Evolutionary conservation across 306 rosid genomes (phyloP).

Genomic region (Ceratonia siliqua): DNA sequence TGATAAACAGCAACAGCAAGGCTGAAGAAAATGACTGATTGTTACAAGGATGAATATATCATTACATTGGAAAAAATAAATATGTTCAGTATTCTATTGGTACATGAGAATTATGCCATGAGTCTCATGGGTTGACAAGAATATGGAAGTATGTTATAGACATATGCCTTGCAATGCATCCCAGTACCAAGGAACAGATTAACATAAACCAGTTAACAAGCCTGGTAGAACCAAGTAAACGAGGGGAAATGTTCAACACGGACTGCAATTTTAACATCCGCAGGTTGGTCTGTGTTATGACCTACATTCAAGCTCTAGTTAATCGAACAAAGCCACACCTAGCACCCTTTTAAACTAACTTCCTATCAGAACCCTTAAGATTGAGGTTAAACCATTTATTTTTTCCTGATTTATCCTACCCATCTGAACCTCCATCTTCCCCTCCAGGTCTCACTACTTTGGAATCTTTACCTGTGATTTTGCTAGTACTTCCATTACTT

Average conservation of each 20-base stretch:
- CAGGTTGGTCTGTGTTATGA: slow-evolving; percentile 29
- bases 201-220: slow-evolving; percentile 40
- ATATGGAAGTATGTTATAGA: slow-evolving; percentile 40
- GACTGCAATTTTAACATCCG: slow-evolving; percentile 40
- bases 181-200: slow-evolving; percentile 44
- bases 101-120: slow-evolving; percentile 33
- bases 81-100: slow-evolving; percentile 37
- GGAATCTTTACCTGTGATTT: slow-evolving; percentile 61
- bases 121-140: slow-evolving; percentile 37
- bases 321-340: slow-evolving; percentile 29
- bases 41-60: slow-evolving; percentile 42
- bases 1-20: background rate
- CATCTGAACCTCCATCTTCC: slow-evolving; percentile 88
- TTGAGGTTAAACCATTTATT: slow-evolving; percentile 96
- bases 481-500: slow-evolving; percentile 85
- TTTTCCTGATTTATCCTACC: slow-evolving; percentile 78
- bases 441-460: slow-evolving; percentile 68
- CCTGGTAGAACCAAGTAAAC: slow-evolving; percentile 45
- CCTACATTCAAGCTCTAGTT: slow-evolving; percentile 29
- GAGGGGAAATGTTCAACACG: slow-evolving; percentile 34
- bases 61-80: slow-evolving; percentile 40
- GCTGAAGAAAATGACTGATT: slow-evolving; percentile 8
- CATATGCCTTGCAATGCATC: slow-evolving; percentile 42
- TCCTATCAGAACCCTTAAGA: slow-evolving; percentile 67
- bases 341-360: slow-evolving; percentile 42